Base-by-base conservation (phyloP, 768 basidiomycete genomes). In the Rhizopogon vinicolor region DNA sequence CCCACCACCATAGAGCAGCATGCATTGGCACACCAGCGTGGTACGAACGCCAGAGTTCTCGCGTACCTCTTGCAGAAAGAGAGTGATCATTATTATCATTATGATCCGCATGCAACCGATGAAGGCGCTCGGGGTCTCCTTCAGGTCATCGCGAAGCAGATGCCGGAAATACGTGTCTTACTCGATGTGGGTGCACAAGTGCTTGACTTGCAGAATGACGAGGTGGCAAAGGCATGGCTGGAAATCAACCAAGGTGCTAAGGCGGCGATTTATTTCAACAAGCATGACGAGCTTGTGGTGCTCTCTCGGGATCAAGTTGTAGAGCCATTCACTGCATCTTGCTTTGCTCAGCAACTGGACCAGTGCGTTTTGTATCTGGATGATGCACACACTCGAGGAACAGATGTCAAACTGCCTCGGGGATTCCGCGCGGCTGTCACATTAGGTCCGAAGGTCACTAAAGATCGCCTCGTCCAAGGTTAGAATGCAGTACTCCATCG, bases 401-500 rank as follows among this genome's bases (percentile, higher is more conserved):
- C 81, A 0, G 81, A 83, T 53, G 64, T 83, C 13, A 82, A 75
- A 43, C 66, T 83, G 35, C 81, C 82, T 0, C 53, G 18, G 1
- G 55, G 68, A n/a, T 73, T 66, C 35, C 68, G 74, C 4, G 77
- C 78, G 7, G 76, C 72, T 5, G 78, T 81, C 4, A 80, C 79
- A 3, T 60, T 82, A 2, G 82, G 81, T 0, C 75, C 75, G 6
- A 79, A 75, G 41, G 64, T 82, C 7, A 78, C 75, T 0, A 83
- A 82, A 54, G 82, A 83, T 66, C 69, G 75, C 44, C 60, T 83
- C 5, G 66, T 74, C 3, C 82, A 82, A 72, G 82, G 81, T 75
- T 42, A 43, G 72, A 52, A 9, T 14, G 9, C 41, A 22, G 2
- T 22, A 22, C 22, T 22, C 22, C 22, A 22, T 22, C 22, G 1